Evolutionary conservation across 768 basidiomycete species (phyloP).

Genomic region (Collybia mongolica): DNA sequence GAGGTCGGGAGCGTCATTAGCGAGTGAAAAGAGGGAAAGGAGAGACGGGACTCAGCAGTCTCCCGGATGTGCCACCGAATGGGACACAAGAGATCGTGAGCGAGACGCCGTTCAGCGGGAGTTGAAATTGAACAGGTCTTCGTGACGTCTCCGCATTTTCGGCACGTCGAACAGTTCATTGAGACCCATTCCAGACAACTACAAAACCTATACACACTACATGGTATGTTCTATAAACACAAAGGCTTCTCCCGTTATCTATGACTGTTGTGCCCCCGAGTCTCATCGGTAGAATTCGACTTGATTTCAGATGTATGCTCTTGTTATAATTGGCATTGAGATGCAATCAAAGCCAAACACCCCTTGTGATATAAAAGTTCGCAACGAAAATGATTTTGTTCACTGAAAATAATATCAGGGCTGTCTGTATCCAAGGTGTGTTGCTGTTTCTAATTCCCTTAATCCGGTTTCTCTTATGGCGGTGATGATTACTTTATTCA

Average conservation of each 20-base stretch:
- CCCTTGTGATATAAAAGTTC: constrained; percentile 17
- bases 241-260: too few species aligned
- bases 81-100: constrained; percentile 10
- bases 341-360: constrained; percentile 17
- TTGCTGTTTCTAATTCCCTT: constrained; percentile 4
- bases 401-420: too few species aligned
- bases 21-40: constrained; percentile 9
- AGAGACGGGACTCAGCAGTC: constrained; percentile 1
- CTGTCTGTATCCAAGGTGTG: constrained; percentile 19
- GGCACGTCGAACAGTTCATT: too few species aligned
- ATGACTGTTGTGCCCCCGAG: too few species aligned
- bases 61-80: constrained; percentile 7
- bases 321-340: constrained; percentile 7
- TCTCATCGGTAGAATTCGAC: too few species aligned
- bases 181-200: too few species aligned
- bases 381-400: not conserved
- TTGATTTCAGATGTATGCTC: too few species aligned
- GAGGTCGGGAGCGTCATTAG: constrained; percentile 70
- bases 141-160: not conserved
- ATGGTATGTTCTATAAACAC: too few species aligned
- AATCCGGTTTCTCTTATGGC: constrained; percentile 18
- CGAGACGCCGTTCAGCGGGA: constrained; percentile 13
- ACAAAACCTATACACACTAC: too few species aligned
- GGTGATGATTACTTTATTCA: constrained; percentile 67
- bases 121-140: constrained; percentile 8